Evolutionary conservation across 1,284 basidiomycete genomes (phyloP), one percentile per base, ranked within the genome.

Genomic region (Ustilago curta): DNA sequence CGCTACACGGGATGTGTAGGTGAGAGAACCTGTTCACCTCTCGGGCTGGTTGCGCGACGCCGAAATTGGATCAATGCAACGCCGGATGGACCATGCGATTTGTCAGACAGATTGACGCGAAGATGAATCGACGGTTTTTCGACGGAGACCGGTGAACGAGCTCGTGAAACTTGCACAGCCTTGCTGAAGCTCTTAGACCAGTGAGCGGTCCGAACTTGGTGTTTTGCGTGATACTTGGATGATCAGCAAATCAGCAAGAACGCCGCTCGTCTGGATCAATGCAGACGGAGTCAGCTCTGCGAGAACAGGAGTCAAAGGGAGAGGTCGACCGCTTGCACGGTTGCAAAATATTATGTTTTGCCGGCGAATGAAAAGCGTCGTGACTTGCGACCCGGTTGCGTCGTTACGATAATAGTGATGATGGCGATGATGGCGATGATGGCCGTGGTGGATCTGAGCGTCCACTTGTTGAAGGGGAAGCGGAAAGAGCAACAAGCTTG

Each of bases 71-170:
- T 44, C 23, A 35, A 21, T 14, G n/a, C 9, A 4, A 12, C 1
- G 23, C 53, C 32, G 29, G 3, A 25, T 11, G 31, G 31, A n/a
- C 53, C 53, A 55, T 55, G 19, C 53, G 53, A 44, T 35, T 43
- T n/a, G 40, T 5, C 25, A 25, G 12, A 31, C 11, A 55, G 18
- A 12, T 25, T 14, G 35, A 42, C 9, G 39, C 11, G 25, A 5
- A 2, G 18, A 16, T 23, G 18, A 14, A 29, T 29, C 12, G 31
- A 32, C 31, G 8, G 8, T 19, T 27, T 32, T 48, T n/a, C 47
- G n/a, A 48, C n/a, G 47, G 29, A 32, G 27, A 29, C 47, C 9
- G 19, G 8, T 19, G n/a, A 9, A 48, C 8, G 19, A 48, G n/a
- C n/a, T n/a, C n/a, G 47, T 31, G 27, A 8, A 48, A 6, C n/a